Base-by-base conservation (phyloP, 495 filamentous ascomycete species). In the Aspergillus indologenus region DNA sequence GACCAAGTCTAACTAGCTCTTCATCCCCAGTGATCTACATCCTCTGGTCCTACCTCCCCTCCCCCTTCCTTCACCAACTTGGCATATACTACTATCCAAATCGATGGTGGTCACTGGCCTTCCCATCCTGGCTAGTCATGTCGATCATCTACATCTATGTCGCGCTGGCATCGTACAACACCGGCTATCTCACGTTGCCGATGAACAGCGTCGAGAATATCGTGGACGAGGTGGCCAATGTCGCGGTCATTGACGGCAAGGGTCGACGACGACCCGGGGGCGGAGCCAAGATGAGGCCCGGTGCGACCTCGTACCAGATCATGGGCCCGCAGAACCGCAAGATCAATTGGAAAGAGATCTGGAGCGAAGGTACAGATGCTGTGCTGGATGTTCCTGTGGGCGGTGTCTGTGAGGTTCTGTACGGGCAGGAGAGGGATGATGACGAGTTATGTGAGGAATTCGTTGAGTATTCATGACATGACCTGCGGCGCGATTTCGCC, bases 51-150 rank as follows among this genome's bases (percentile, higher is more conserved):
- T 98, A 91, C 70, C 86, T 96, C 3, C 94, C 94, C 0, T 90
- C 89, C 19, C 90, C 91, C 0, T 91, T 98, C 70, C 81, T 98
- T 22, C 90, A 96, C 69, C 90, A 92, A 57, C 79, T 98, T 24
- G 93, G 94, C 9, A 95, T 98, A 51, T 87, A 91, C 76, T 98
- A 98, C 79, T 98, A 96, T 62, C 94, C 95, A 3, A 89, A 96
- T 69, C 86, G 94, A 21, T 98, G 94, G 94, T 98, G 94, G 94
- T 89, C 88, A 26, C 80, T 98, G 11, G 94, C 94, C 1, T 85
- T 97, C 17, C 94, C 94, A 1, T 84, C 87, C 3, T 98, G 90
- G 76, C 74, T 97, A 46, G 93, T 97, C 49, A 93, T 96, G 85
- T 69, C 82, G 21, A 79, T 97, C 17, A 83, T 94, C 19, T 98